phyloP scores from a whole-genome alignment of 2,329 filamentous ascomycete species.

The Parascedosporium putredinis region DNA sequence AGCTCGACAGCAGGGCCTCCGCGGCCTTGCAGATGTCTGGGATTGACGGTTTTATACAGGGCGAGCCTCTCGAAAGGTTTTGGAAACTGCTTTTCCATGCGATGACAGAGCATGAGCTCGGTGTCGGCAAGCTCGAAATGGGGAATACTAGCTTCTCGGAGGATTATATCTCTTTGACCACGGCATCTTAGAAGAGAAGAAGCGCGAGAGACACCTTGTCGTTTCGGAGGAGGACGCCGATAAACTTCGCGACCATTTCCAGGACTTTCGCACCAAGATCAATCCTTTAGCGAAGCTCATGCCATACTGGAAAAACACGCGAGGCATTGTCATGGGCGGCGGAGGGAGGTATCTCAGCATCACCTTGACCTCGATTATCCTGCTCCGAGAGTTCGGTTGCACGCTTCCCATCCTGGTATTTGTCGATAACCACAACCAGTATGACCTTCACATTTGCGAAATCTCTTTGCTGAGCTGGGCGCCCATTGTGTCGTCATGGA shows the following conservation, averaged over 20 bases:
- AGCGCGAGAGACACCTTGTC: slow-evolving; percentile 10
- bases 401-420: slow-evolving; percentile 33
- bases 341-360: slow-evolving; percentile 36
- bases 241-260: slow-evolving; percentile 8
- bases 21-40: too few relatives aligned
- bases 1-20: too few relatives aligned
- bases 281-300: slow-evolving; percentile 10
- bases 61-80: slow-evolving; percentile 6
- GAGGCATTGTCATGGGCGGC: slow-evolving; percentile 40
- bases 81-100: slow-evolving; percentile 10
- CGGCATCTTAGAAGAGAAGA: slow-evolving; percentile 7
- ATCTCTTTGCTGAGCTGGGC: slow-evolving; percentile 18
- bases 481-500: slow-evolving; percentile 23
- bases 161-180: slow-evolving; percentile 10
- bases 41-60: slow-evolving; percentile 11
- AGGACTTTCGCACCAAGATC: slow-evolving; percentile 20
- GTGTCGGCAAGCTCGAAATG: slow-evolving; percentile 6
- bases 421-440: slow-evolving; percentile 21
- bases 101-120: slow-evolving; percentile 7
- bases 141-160: not conserved
- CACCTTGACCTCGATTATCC: slow-evolving; percentile 37
- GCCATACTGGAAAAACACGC: slow-evolving; percentile 20
- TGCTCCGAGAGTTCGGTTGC: slow-evolving; percentile 40
- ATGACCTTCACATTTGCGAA: slow-evolving; percentile 21
- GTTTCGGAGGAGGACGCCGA: slow-evolving; percentile 6